Percentiles rank a stretch among this genome's conserved stretches.
Conservation (phyloP, 2,329 filamentous ascomycete species). For the Rhinocladiella mackenziei region DNA sequence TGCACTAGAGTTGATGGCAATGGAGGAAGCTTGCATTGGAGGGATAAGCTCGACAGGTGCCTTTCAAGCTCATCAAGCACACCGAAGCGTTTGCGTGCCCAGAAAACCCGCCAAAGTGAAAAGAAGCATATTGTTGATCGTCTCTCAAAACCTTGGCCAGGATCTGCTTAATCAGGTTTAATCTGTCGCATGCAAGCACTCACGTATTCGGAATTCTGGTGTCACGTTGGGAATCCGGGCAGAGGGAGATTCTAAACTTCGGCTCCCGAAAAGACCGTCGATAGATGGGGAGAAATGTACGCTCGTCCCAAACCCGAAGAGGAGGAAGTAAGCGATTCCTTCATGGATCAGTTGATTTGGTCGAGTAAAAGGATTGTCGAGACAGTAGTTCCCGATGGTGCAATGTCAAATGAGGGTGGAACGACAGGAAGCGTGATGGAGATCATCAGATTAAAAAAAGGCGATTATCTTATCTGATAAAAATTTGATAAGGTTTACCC, state of each 20-base stretch:
- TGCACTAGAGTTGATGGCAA: neutral
- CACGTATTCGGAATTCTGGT: no score
- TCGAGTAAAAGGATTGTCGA: neutral
- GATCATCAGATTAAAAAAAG: slow-evolving; percentile 5
- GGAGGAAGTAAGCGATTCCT: neutral
- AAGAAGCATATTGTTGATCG: neutral
- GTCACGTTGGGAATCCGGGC: no score
- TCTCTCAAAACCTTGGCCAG: neutral
- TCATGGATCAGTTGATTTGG: neutral
- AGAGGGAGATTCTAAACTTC: neutral
- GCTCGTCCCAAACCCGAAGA: neutral
- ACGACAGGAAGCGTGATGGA: neutral
- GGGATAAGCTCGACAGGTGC: neutral
- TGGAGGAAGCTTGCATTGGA: neutral
- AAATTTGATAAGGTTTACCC: slow-evolving; percentile 1
- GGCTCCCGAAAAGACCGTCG: neutral
- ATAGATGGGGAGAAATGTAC: neutral
- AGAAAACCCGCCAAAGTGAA: neutral
- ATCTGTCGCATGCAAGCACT: no score
- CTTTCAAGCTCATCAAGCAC: slow-evolving; percentile 1
- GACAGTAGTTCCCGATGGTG: neutral
- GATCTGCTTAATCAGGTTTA: no score
- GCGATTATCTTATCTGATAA: slow-evolving; percentile 11
- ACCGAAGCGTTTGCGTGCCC: neutral
- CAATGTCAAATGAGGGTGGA: no score